Evolutionary conservation across 768 basidiomycete genomes (phyloP).

Genomic region (Hypsizygus marmoreus): DNA sequence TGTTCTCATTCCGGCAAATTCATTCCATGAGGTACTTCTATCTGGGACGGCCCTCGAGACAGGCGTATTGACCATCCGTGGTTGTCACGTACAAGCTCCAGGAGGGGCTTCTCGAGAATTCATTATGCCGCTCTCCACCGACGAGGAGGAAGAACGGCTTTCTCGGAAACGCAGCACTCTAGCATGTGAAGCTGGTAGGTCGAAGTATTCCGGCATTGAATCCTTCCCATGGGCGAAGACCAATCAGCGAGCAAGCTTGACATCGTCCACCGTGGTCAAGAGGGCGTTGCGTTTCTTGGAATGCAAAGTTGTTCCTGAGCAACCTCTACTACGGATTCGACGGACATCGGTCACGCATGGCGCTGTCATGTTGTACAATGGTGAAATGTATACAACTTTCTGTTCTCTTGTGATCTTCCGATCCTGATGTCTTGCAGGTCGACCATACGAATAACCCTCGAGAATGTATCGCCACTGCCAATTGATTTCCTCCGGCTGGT

Average conservation of each 20-base stretch:
- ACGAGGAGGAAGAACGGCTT: slow-evolving; percentile 67
- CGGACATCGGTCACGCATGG: slow-evolving; percentile 91
- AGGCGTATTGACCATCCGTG: slow-evolving; percentile 73
- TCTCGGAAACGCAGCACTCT: slow-evolving; percentile 59
- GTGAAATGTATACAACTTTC: slow-evolving; percentile 69
- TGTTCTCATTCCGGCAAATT: slow-evolving; percentile 70
- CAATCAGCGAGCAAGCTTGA: slow-evolving; percentile 39
- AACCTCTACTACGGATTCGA: slow-evolving; percentile 85
- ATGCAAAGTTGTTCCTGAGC: slow-evolving; percentile 82
- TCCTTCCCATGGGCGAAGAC: slow-evolving; percentile 62
- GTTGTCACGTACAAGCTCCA: slow-evolving; percentile 76
- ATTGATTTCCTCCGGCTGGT: slow-evolving; percentile 84
- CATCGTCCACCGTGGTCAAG: slow-evolving; percentile 21
- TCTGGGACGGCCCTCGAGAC: slow-evolving; percentile 63
- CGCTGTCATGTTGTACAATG: slow-evolving; percentile 93
- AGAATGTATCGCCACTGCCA: slow-evolving; percentile 83
- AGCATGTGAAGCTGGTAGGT: slow-evolving; percentile 66
- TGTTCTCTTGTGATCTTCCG: slow-evolving; percentile 1
- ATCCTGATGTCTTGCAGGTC: slow-evolving; percentile 51
- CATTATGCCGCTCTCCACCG: slow-evolving; percentile 70
- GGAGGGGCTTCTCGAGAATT: slow-evolving; percentile 75
- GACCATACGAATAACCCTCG: slow-evolving; percentile 80
- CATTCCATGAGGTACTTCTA: slow-evolving; percentile 73
- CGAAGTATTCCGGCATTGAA: slow-evolving; percentile 75
- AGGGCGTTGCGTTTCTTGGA: slow-evolving; percentile 59